Percentiles rank a stretch among this genome's conserved stretches.
These are phyloP conservation scores for Tolypocladium ovalisporum DNA, from an alignment of 2,329 filamentous ascomycete genomes.

Conservation along the genomic window DNA sequence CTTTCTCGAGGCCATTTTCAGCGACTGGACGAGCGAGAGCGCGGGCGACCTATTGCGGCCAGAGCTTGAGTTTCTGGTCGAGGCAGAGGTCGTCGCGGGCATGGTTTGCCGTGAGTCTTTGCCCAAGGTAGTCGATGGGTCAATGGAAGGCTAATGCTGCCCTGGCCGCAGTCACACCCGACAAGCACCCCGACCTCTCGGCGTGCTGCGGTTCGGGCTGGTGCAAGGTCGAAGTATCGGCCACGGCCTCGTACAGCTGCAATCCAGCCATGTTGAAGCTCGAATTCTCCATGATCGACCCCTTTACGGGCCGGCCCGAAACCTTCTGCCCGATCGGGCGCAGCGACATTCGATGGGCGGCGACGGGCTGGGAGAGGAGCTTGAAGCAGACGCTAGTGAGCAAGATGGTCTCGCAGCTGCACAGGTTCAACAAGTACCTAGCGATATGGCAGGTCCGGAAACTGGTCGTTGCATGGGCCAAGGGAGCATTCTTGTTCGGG, in stretches of 20 bases:
- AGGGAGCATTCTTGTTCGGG: conserved; percentile 14
- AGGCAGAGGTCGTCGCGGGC: conserved; percentile 14
- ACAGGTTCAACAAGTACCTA: conserved; percentile 19
- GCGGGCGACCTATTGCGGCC: conserved; percentile 9
- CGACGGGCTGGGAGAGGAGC: conserved; percentile 9
- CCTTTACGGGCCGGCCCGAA: conserved; percentile 6
- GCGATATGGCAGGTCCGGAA: conserved; percentile 18
- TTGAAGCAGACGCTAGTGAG: conserved; percentile 10
- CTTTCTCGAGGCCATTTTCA: conserved; percentile 19
- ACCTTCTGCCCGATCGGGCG: conserved; percentile 15
- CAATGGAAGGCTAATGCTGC: background rate
- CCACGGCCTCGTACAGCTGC: conserved; percentile 15
- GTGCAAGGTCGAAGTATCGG: conserved; percentile 12
- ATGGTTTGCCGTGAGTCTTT: conserved; percentile 15
- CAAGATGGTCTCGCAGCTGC: conserved; percentile 13
- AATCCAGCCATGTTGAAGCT: conserved; percentile 15
- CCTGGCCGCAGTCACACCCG: background rate
- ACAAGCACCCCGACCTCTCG: background rate
- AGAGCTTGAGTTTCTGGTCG: conserved; percentile 16
- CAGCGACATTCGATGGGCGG: conserved; percentile 14
- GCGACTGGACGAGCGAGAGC: conserved; percentile 12
- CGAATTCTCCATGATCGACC: conserved; percentile 14
- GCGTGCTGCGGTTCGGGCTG: conserved; percentile 7
- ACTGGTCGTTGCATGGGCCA: conserved; percentile 13
- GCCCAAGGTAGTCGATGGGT: too few species aligned